Evolutionary conservation across 768 basidiomycete genomes (phyloP).

Genomic region (Rhodotorula graminis): DNA sequence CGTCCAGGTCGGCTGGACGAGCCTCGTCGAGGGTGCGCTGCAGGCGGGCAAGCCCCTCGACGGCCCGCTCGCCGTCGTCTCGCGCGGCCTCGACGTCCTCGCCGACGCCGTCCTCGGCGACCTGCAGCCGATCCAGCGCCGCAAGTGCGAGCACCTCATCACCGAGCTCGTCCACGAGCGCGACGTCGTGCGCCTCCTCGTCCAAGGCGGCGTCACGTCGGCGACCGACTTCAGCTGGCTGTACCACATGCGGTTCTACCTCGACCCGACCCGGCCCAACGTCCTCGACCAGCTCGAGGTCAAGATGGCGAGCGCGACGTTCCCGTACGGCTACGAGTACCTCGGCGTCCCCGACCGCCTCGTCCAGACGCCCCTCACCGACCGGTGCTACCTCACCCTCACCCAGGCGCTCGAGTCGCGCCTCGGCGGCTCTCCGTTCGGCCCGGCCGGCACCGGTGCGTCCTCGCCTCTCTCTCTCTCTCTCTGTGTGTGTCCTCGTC

Average conservation of each 20-base stretch:
- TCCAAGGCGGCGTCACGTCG: conserved; percentile 61
- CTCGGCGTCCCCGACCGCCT: conserved; percentile 93
- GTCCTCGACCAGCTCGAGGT: conserved; percentile 76
- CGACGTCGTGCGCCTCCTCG: conserved; percentile 80
- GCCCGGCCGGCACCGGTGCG: conserved; percentile 91
- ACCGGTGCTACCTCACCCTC: conserved; percentile 90
- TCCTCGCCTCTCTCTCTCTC: conserved; percentile 5
- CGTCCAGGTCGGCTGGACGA: conserved; percentile 90
- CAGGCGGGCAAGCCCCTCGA: conserved; percentile 59
- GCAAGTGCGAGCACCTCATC: conserved; percentile 97
- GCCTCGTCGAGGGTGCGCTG: conserved; percentile 68
- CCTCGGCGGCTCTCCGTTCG: conserved; percentile 94
- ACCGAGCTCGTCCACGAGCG: conserved; percentile 97
- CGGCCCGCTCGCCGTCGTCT: conserved; percentile 65
- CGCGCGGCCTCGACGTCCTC: conserved; percentile 82
- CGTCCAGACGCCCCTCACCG: conserved; percentile 95
- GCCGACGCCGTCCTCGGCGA: conserved; percentile 93
- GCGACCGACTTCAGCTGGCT: conserved; percentile 81
- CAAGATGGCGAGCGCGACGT: conserved; percentile 79
- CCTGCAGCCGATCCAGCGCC: conserved; percentile 79
- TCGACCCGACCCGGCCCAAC: conserved; percentile 65
- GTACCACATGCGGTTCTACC: conserved; percentile 97
- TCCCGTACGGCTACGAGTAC: conserved; percentile 99
- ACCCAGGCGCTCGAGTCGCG: conserved; percentile 93
- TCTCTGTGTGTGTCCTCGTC: too few species aligned